Evolutionary conservation across 148 eudicot species (phyloP), one percentile per base, ranked within the genome.

Genomic region (Agrostemma githago): DNA sequence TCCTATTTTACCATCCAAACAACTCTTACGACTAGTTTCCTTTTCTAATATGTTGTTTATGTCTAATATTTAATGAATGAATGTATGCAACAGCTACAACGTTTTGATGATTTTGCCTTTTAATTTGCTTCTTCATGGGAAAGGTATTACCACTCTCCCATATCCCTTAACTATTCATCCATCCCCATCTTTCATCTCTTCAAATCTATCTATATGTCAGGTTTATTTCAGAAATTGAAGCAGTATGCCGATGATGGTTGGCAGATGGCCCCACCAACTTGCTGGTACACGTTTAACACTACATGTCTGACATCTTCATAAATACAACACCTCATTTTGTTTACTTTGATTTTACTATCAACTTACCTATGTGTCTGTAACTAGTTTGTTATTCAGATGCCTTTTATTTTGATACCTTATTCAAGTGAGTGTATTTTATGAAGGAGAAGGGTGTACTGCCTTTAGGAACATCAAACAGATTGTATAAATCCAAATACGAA

Each of bases 111-210:
- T 83, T 94, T 91, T 79, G 91, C 98, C 66, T n/a, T n/a, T n/a
- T n/a, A n/a, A n/a, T 86, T 94, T 76, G 98, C 98, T 43, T 94
- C 98, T 40, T 91, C 98, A 63, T 94, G 98, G 98, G 98, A 94
- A 85, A 94, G 98, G 98, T 94, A 84, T 68, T 48, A 41, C n/a
- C n/a, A n/a, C n/a, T n/a, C n/a, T n/a, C n/a, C n/a, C n/a, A n/a
- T n/a, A n/a, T n/a, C n/a, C 16, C 56, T 78, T n/a, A 71, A 68
- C 15, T 43, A 8, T 56, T 38, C 21, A 44, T 39, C 63, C n/a
- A n/a, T n/a, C n/a, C n/a, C n/a, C n/a, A n/a, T n/a, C n/a, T n/a
- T n/a, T n/a, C n/a, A n/a, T n/a, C n/a, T n/a, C n/a, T n/a, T n/a
- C n/a, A n/a, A n/a, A n/a, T n/a, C n/a, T n/a, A n/a, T 43, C 53